Base-by-base conservation (phyloP, 768 basidiomycete genomes). In the Leucocoprinus leucothites region DNA sequence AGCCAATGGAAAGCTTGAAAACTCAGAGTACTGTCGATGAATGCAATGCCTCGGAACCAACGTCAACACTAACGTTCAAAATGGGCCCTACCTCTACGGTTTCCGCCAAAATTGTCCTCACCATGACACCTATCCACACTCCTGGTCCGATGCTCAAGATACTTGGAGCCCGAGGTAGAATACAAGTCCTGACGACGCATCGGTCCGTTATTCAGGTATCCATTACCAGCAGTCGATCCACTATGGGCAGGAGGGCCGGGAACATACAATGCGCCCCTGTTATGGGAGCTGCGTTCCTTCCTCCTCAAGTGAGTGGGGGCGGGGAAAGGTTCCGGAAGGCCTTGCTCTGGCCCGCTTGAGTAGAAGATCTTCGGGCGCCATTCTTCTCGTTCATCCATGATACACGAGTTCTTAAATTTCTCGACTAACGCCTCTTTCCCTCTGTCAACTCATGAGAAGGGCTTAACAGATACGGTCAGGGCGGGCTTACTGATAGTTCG, bases 341-440 rank as follows among this genome's bases (percentile, higher is more conserved):
- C 93, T 68, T 86, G 81, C 50, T 82, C 74, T 7, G 82, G 79
- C 2, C 93, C 93, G 40, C 76, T 79, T 25, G 91, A 88, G 65
- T 85, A 86, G 68, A 89, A 91, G 53, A 94, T 91, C 64, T 89
- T 87, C 3, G 92, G 92, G 21, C 88, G 82, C 87, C 89, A 93
- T 13, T 81, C 78, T 64, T 87, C 86, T 31, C 81, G 81, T 66
- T 91, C 89, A 68, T 94, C 90, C 89, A 94, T 93, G 56, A 94
- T 90, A 51, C 85, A 73, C 0, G 91, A 93, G 63, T 94, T 94
- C 66, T 90, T 89, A 79, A 95, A 95, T 69, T 94, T 93, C 67
- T 91, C 90, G 47, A 95, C 85, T 36, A 93, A 81, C 1, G 91
- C 87, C 69, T 92, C 90, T 67, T 95, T 95, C 46, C 93, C 93